Conservation (phyloP, 2,329 filamentous ascomycete genomes). For the Paecilomyces formosus region DNA sequence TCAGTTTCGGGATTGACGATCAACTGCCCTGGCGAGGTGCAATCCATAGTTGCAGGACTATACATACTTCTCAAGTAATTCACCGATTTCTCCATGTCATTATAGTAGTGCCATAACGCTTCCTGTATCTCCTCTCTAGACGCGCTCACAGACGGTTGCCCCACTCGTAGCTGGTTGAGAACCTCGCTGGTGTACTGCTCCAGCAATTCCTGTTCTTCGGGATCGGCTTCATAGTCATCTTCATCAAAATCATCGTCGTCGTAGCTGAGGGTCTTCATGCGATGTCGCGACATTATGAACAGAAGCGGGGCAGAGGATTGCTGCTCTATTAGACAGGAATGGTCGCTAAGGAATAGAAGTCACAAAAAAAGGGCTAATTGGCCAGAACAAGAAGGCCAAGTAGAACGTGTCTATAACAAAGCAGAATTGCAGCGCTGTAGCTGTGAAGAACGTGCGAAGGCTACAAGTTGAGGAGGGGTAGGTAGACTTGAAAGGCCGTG, state of each 20-base stretch:
- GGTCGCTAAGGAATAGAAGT: background rate
- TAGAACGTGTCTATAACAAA: background rate
- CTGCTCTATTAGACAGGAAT: background rate
- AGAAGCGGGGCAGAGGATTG: background rate
- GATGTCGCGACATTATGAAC: conserved; percentile 37
- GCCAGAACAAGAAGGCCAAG: background rate
- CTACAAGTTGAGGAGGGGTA: background rate
- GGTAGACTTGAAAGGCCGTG: background rate
- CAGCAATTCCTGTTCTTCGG: conserved; percentile 50
- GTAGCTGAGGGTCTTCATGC: conserved; percentile 37
- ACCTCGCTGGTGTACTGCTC: conserved; percentile 60
- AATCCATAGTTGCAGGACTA: conserved; percentile 2
- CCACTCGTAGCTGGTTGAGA: conserved; percentile 54
- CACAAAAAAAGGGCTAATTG: background rate
- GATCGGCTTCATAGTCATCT: conserved; percentile 33
- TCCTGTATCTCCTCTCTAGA: conserved; percentile 74
- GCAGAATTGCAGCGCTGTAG: background rate
- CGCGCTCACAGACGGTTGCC: conserved; percentile 52
- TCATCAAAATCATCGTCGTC: conserved; percentile 36
- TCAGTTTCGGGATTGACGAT: background rate
- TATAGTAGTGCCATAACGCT: conserved; percentile 91
- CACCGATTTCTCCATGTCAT: conserved; percentile 79
- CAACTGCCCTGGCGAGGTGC: background rate
- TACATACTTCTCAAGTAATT: conserved; percentile 64
- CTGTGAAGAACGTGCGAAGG: background rate